These are phyloP conservation scores for Entonaema liquescens DNA, from an alignment of 495 filamentous ascomycete species.

Conservation along the genomic window DNA sequence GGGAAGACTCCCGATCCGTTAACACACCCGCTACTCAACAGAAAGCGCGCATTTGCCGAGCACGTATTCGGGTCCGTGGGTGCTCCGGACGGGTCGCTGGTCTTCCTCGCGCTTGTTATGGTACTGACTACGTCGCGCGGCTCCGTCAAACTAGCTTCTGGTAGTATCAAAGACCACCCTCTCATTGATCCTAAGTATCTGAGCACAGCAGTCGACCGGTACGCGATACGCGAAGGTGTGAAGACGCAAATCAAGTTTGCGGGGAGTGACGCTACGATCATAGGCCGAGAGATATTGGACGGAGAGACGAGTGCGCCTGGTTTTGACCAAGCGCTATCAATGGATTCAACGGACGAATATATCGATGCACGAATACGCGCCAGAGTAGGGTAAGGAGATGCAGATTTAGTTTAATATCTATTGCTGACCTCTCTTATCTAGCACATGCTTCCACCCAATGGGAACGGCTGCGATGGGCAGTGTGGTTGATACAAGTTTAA, in stretches of 20 bases:
- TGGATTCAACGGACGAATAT: constrained; percentile 44
- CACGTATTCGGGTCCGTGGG: neutral
- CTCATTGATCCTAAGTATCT: neutral
- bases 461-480: constrained; percentile 54
- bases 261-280: neutral
- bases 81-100: neutral
- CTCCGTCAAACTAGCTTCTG: neutral
- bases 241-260: neutral
- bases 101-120: neutral
- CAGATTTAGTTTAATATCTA: neutral
- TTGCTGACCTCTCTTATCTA: neutral
- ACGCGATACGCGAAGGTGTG: neutral
- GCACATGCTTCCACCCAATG: constrained; percentile 39
- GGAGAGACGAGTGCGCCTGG: neutral
- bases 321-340: constrained; percentile 1
- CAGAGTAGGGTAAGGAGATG: neutral
- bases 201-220: neutral
- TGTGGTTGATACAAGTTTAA: constrained; percentile 52
- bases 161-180: neutral
- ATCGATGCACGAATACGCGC: constrained; percentile 34
- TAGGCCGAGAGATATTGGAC: neutral
- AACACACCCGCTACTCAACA: neutral
- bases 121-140: constrained; percentile 1
- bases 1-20: neutral
- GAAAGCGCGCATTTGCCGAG: neutral